Conservation (phyloP, 805 yeast species). For the Candida dajiaensis region DNA sequence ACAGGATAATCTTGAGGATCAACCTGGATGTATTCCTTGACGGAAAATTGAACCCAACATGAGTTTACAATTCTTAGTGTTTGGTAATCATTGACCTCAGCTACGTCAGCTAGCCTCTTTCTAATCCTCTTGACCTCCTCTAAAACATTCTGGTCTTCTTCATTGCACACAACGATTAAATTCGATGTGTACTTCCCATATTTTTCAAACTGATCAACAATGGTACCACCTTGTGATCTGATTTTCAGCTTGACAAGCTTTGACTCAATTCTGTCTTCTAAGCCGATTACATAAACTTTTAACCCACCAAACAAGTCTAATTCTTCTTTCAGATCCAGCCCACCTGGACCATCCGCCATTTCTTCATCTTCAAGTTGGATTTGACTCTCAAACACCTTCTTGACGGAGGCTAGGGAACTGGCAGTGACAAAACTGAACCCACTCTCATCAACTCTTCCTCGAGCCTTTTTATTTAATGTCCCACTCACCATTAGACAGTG, state of each 20-base stretch:
- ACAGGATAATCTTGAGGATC: slow-evolving; percentile 28
- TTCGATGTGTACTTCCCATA: slow-evolving; percentile 21
- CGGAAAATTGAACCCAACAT: slow-evolving; percentile 32
- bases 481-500: slow-evolving; percentile 45
- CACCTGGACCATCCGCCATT: slow-evolving; percentile 7
- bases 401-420: not conserved
- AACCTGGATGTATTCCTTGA: slow-evolving; percentile 25
- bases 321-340: slow-evolving; percentile 1
- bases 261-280: slow-evolving; percentile 4
- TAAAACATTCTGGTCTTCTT: slow-evolving; percentile 1
- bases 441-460: slow-evolving; percentile 25
- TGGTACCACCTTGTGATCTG: slow-evolving; percentile 40
- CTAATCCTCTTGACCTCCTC: slow-evolving; percentile 6
- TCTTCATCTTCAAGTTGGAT: slow-evolving; percentile 5
- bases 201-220: slow-evolving; percentile 23
- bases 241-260: slow-evolving; percentile 21
- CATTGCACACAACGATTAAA: slow-evolving; percentile 33
- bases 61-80: slow-evolving; percentile 30
- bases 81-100: slow-evolving; percentile 3
- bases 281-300: slow-evolving; percentile 27
- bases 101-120: slow-evolving; percentile 5
- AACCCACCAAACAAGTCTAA: slow-evolving; percentile 30
- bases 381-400: not conserved
- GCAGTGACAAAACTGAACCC: not conserved
- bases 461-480: slow-evolving; percentile 21